A percentile compares a stretch with the other conserved stretches of the same genome.
Evolutionary conservation across 192 early-diverging fungal species (phyloP).

Genomic region (Backusella mclennaniae): DNA sequence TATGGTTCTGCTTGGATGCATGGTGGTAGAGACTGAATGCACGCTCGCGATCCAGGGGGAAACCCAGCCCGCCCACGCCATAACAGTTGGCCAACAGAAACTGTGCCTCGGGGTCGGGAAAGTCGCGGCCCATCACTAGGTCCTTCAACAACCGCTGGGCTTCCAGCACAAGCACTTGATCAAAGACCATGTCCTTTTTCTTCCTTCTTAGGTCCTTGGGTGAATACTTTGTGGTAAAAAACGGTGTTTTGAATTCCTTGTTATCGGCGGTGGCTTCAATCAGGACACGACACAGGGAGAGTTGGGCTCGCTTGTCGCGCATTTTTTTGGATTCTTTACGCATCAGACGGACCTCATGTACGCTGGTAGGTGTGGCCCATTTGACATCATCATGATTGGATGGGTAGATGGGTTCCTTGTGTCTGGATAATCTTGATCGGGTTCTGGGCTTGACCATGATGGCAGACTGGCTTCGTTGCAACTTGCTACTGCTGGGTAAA

Average conservation of each 20-base stretch:
- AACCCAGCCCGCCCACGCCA: constrained; percentile 81
- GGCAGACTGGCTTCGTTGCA: background rate
- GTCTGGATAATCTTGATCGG: background rate
- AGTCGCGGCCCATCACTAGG: constrained; percentile 63
- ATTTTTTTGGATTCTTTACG: background rate
- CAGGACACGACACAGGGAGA: background rate
- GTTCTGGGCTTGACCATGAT: background rate
- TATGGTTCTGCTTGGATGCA: constrained; percentile 89
- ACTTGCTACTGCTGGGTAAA: background rate
- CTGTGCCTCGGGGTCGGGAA: constrained; percentile 76
- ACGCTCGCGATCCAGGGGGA: constrained; percentile 79
- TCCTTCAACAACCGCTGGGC: constrained; percentile 85
- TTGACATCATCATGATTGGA: background rate
- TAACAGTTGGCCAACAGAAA: constrained; percentile 92
- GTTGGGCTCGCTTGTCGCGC: background rate
- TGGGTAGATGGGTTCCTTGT: background rate
- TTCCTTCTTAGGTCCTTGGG: background rate
- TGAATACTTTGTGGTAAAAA: background rate
- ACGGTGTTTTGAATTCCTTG: background rate
- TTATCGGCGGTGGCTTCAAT: background rate
- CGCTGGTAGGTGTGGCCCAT: background rate
- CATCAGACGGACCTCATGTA: background rate
- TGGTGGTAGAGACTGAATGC: constrained; percentile 90
- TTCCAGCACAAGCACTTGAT: constrained; percentile 74
- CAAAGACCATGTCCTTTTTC: constrained; percentile 65